These are phyloP conservation scores for Pleurotus giganteus DNA, from an alignment of 768 basidiomycete species.

Conservation along the genomic window DNA sequence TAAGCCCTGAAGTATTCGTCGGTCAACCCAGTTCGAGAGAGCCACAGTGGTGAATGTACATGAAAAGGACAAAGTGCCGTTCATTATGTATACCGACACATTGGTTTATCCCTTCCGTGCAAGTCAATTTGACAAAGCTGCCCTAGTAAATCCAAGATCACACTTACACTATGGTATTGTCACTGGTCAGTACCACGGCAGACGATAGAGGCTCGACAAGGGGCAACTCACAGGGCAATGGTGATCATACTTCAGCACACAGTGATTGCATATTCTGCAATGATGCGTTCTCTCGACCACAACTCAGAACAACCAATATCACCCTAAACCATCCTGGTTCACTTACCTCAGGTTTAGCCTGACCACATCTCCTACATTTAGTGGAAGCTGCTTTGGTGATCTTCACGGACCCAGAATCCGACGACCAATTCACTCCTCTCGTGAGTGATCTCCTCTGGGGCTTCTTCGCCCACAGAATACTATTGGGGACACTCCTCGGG, in stretches of 20 bases:
- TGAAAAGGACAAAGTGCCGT: conserved; percentile 93
- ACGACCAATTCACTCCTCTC: conserved; percentile 54
- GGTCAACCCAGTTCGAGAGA: not conserved
- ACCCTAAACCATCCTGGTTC: not conserved
- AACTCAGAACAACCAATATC: conserved; percentile 9
- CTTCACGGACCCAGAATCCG: conserved; percentile 33
- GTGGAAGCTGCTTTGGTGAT: conserved; percentile 56
- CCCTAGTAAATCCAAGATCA: not conserved
- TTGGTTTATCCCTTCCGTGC: conserved; percentile 83
- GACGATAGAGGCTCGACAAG: not conserved
- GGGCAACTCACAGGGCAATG: conserved; percentile 79
- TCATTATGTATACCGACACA: conserved; percentile 97
- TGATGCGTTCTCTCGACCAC: conserved; percentile 80
- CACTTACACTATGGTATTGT: conserved; percentile 33
- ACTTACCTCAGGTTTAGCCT: conserved; percentile 76
- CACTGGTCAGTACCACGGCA: conserved; percentile 2
- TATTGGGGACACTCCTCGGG: conserved; percentile 34
- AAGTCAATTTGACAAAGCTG: not conserved
- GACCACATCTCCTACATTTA: conserved; percentile 67
- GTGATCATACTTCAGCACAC: conserved; percentile 88
- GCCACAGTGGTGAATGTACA: conserved; percentile 47
- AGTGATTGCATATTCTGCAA: conserved; percentile 87
- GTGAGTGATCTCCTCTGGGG: conserved; percentile 26
- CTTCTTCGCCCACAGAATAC: conserved; percentile 58
- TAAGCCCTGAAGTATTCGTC: conserved; percentile 55